A percentile compares a stretch with the other conserved stretches of the same genome.
Conservation (phyloP, 129 eudicot species). For the Artemisia tridentata region DNA sequence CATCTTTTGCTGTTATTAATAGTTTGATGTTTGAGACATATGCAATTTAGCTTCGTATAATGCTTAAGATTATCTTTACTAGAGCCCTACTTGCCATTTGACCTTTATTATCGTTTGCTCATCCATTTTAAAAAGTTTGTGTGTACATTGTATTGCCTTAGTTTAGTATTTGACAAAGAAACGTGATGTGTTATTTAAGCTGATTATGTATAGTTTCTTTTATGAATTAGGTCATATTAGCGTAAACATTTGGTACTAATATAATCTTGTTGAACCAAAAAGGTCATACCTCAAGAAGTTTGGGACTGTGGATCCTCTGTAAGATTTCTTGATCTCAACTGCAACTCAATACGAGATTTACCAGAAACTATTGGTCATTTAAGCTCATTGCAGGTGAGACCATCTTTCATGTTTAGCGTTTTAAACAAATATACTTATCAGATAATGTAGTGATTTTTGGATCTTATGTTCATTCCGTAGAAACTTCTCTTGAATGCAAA, state of each 20-base stretch:
- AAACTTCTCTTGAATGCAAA: constrained; percentile 70
- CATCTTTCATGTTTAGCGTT: not conserved
- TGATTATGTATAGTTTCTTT: not conserved
- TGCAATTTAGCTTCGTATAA: not conserved
- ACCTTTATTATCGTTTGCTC: too few species aligned
- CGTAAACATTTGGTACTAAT: constrained; percentile 6
- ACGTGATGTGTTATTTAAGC: too few species aligned
- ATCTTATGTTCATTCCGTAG: constrained; percentile 38
- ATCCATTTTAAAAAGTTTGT: too few species aligned
- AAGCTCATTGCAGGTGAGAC: constrained; percentile 59
- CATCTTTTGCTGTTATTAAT: too few species aligned
- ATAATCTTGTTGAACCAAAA: constrained; percentile 25
- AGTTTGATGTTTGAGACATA: too few species aligned
- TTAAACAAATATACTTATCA: not conserved
- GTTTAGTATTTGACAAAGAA: too few species aligned
- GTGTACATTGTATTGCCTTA: too few species aligned
- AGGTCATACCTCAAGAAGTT: constrained; percentile 84
- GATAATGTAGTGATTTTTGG: not conserved
- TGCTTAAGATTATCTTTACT: too few species aligned
- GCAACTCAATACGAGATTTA: constrained; percentile 54
- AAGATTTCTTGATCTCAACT: constrained; percentile 80
- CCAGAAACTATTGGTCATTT: constrained; percentile 59
- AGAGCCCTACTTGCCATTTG: too few species aligned
- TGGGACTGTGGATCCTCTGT: constrained; percentile 78
- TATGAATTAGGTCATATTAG: not conserved